These are phyloP conservation scores for Gracilaria gracilis DNA, from an alignment of 23 red algal genomes.

Conservation along the genomic window DNA sequence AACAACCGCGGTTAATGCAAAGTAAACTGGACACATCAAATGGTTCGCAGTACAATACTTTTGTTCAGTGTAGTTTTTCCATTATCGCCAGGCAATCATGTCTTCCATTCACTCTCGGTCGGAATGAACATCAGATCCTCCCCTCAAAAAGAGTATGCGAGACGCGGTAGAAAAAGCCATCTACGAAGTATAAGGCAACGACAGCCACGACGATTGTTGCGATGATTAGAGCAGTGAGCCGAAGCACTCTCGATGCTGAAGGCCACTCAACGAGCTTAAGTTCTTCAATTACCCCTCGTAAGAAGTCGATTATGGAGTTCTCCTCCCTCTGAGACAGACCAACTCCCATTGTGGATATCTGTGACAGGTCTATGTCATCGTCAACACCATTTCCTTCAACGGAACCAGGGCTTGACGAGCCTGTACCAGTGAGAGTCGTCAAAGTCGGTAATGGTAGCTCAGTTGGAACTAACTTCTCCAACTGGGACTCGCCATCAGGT, in stretches of 20 bases:
- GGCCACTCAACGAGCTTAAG: slow-evolving; percentile 77
- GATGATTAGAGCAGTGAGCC: slow-evolving; percentile 48
- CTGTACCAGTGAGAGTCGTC: slow-evolving; percentile 28
- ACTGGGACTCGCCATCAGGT: slow-evolving; percentile 39
- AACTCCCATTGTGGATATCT: slow-evolving; percentile 58
- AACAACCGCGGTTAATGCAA: slow-evolving; percentile 6
- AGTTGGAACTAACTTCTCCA: slow-evolving; percentile 57
- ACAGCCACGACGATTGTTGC: slow-evolving; percentile 52
- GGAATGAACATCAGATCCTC: neutral
- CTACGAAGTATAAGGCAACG: slow-evolving; percentile 50
- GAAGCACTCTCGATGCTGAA: slow-evolving; percentile 26
- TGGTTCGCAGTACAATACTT: neutral
- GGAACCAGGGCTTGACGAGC: neutral
- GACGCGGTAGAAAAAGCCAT: slow-evolving; percentile 69
- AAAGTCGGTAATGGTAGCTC: slow-evolving; percentile 50
- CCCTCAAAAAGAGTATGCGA: slow-evolving; percentile 58
- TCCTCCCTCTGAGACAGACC: slow-evolving; percentile 44
- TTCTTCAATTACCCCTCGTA: slow-evolving; percentile 42
- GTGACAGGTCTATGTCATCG: slow-evolving; percentile 22
- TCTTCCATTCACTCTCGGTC: neutral
- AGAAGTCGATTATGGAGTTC: slow-evolving; percentile 32
- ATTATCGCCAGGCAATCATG: neutral
- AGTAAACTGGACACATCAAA: slow-evolving; percentile 21
- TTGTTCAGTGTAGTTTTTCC: neutral
- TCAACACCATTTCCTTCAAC: slow-evolving; percentile 8